phyloP scores from a whole-genome alignment of 306 rosid genomes.

The Castanopsis chinensis region DNA sequence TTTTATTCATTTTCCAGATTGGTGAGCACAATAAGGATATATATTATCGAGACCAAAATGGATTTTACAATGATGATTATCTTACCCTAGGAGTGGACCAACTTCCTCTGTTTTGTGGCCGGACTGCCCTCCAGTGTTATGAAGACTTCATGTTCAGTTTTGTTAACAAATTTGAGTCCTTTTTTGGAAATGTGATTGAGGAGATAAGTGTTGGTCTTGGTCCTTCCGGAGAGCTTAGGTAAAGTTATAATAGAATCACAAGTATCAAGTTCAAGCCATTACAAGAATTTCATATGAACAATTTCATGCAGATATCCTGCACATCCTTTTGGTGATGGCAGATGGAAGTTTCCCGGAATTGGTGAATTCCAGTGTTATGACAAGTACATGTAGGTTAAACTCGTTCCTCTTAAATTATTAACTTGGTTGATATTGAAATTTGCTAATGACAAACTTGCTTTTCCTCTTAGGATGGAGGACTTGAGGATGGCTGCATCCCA shows the following conservation, averaged over 20 bases:
- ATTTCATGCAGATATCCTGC: conserved; percentile 36
- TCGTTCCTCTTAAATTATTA: background rate
- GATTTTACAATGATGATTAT: conserved; percentile 31
- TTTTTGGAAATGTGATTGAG: conserved; percentile 28
- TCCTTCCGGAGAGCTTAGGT: conserved; percentile 40
- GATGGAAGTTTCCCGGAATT: conserved; percentile 39
- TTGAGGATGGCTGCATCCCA: conserved; percentile 26
- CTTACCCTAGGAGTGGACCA: conserved; percentile 45
- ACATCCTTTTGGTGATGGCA: conserved; percentile 37
- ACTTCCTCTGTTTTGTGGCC: conserved; percentile 36
- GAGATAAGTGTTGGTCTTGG: conserved; percentile 44
- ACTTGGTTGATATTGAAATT: background rate
- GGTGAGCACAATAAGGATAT: conserved; percentile 36
- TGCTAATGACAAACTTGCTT: background rate
- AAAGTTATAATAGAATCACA: conserved; percentile 10
- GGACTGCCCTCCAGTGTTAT: conserved; percentile 41
- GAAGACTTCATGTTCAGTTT: conserved; percentile 34
- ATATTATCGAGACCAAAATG: conserved; percentile 38
- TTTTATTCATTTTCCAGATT: conserved; percentile 16
- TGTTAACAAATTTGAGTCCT: conserved; percentile 28
- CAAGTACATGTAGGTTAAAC: conserved; percentile 37
- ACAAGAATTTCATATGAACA: background rate
- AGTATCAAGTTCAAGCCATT: background rate
- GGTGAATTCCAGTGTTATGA: conserved; percentile 47
- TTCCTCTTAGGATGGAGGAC: conserved; percentile 35